phyloP scores from a whole-genome alignment of 75 land plant genomes.

The Pinus tabuliformis region DNA sequence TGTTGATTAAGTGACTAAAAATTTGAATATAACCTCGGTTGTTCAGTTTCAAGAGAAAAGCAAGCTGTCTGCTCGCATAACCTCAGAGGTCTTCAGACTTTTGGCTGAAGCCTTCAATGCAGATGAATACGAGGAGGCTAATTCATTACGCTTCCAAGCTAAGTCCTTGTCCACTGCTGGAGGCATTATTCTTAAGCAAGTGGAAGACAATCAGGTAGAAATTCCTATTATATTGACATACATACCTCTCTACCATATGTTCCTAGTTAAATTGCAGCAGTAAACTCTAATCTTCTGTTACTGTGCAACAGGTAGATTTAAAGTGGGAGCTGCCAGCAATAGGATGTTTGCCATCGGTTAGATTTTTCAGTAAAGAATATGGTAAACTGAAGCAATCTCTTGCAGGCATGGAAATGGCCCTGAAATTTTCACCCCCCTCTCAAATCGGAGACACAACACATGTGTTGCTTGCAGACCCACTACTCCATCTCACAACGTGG shows the following conservation, averaged over 20 bases:
- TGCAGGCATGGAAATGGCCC: constrained; percentile 61
- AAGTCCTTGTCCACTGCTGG: constrained; percentile 23
- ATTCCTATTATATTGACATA: neutral
- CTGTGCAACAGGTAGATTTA: constrained; percentile 37
- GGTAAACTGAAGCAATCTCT: constrained; percentile 7
- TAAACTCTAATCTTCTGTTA: no score
- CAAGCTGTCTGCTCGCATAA: constrained; percentile 22
- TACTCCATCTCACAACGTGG: constrained; percentile 15
- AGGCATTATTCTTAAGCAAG: constrained; percentile 22
- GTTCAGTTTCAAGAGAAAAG: constrained; percentile 46
- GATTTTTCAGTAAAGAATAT: neutral
- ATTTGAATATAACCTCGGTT: neutral
- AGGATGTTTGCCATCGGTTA: neutral
- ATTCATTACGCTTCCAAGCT: constrained; percentile 32
- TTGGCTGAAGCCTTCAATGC: constrained; percentile 46
- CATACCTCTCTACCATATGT: neutral
- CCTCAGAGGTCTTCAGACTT: constrained; percentile 42
- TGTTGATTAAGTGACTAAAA: neutral
- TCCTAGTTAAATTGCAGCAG: no score
- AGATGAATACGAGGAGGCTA: constrained; percentile 6
- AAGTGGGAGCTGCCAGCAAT: constrained; percentile 31
- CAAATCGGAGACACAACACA: constrained; percentile 7
- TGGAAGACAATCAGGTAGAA: constrained; percentile 40
- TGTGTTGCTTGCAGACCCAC: constrained; percentile 23
- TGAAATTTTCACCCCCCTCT: constrained; percentile 14